Evolutionary conservation across 2,329 filamentous ascomycete genomes (phyloP).

Genomic region (Pochonia chlamydosporia): DNA sequence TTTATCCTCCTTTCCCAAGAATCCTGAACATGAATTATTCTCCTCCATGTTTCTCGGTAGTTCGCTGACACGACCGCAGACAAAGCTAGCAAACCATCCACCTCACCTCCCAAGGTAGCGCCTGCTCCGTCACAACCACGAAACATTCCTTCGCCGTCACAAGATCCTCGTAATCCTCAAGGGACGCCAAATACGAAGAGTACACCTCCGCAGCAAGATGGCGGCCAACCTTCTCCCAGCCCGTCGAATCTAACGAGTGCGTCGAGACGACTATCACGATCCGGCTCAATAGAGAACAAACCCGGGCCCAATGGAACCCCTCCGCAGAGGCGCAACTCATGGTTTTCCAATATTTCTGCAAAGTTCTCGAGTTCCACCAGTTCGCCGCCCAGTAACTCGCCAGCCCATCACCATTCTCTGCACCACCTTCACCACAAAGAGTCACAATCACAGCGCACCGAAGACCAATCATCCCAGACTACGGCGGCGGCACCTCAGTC

Average conservation of each 20-base stretch:
- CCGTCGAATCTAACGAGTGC: slow-evolving; percentile 18
- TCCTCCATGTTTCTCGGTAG: neutral
- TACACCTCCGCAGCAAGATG: slow-evolving; percentile 13
- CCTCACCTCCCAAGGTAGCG: slow-evolving; percentile 19
- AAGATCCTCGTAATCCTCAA: slow-evolving; percentile 19
- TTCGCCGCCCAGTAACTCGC: slow-evolving; percentile 25
- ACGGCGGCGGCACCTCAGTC: slow-evolving; percentile 9
- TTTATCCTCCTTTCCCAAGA: neutral
- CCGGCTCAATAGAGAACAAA: slow-evolving; percentile 30
- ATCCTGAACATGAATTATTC: neutral
- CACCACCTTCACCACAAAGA: slow-evolving; percentile 12
- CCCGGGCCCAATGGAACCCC: slow-evolving; percentile 23
- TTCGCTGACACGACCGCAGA: slow-evolving; percentile 15
- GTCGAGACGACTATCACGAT: slow-evolving; percentile 23
- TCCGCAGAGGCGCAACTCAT: slow-evolving; percentile 63
- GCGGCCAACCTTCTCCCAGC: slow-evolving; percentile 14
- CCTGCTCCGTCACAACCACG: slow-evolving; percentile 24
- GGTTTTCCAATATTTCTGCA: slow-evolving; percentile 89
- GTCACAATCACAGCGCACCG: slow-evolving; percentile 9
- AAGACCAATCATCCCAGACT: slow-evolving; percentile 2
- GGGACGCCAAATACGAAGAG: slow-evolving; percentile 18
- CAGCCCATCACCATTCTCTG: slow-evolving; percentile 9
- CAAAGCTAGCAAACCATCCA: slow-evolving; percentile 23
- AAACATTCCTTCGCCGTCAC: slow-evolving; percentile 23
- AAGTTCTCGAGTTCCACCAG: slow-evolving; percentile 69